phyloP scores from a whole-genome alignment of 2,329 filamentous ascomycete genomes.

The Ophiostoma australiae region DNA sequence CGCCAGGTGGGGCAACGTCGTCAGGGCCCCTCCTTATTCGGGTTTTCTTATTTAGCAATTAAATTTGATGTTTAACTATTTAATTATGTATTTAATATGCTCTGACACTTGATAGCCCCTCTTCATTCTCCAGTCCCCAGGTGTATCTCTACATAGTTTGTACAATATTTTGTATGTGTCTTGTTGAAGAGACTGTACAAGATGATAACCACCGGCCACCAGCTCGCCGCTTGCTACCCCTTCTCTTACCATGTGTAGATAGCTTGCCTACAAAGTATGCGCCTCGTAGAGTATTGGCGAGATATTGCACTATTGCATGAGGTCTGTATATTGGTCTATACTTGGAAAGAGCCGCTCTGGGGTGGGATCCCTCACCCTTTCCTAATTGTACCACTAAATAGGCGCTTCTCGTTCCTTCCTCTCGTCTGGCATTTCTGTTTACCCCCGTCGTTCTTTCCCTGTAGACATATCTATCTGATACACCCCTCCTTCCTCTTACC shows the following conservation, averaged over 20 bases:
- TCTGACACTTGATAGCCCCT: neutral
- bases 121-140: neutral
- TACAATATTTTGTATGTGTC: neutral
- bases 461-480: neutral
- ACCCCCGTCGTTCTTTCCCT: conserved; percentile 1
- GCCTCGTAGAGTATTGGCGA: neutral
- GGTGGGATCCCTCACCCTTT: conserved; percentile 7
- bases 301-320: neutral
- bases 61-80: neutral
- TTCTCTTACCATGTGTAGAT: neutral
- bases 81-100: neutral
- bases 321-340: neutral
- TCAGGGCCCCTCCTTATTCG: conserved; percentile 5
- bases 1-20: conserved; percentile 4
- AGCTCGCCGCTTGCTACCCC: neutral
- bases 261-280: neutral
- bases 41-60: neutral
- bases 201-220: neutral
- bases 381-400: neutral
- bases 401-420: neutral
- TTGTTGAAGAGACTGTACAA: neutral
- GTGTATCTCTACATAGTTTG: neutral
- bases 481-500: neutral
- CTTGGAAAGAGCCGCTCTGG: neutral
- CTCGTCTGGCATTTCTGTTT: neutral